Evolutionary conservation across 2,329 filamentous ascomycete genomes (phyloP), one percentile per base, ranked within the genome.

Genomic region (Metarhizium brunneum): DNA sequence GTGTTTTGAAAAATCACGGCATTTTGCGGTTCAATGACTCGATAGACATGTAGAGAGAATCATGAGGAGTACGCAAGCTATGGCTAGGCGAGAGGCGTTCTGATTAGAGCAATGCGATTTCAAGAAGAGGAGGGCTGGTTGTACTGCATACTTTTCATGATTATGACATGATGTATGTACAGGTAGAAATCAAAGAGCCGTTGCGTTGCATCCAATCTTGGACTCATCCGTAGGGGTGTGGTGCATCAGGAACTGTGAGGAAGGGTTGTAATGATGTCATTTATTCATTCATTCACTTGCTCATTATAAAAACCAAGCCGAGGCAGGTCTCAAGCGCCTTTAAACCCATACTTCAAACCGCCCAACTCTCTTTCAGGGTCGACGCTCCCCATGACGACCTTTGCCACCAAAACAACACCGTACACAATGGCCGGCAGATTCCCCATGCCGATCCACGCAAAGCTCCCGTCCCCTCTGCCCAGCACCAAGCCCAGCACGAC

Each of bases 21-120:
- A 88, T 97, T 60, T 73, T 99, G 69, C 82, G 88, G 62, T 99
- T 99, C 71, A 95, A 92, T 68, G 92, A 96, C 72, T 90, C 87
- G 59, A 90, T 97, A 76, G 88, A 92, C 66, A 78, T 83, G 69
- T 83, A 74, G 70, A 63, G 70, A 62, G 52, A 48, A 11, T 32
- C 20, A 30, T 30, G 51, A 47, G 43, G n/a, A 57, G 47, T 47
- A 54, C 6, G 16, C 13, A 3, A 53, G 38, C 47, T 18, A 47
- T 48, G 30, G 50, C 29, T 45, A 35, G 36, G 32, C 40, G 45
- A 8, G 20, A 29, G 45, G 45, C 14, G 7, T 29, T 29, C 6
- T 29, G 45, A 29, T 3, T 29, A 16, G 45, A 29, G 45, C 13
- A 11, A 29, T 30, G 5, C 13, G 4, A 29, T 29, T 30, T 30